Evolutionary conservation across 1,284 basidiomycete genomes (phyloP), one percentile per base, ranked within the genome.

Genomic region (Inonotus obliquus): DNA sequence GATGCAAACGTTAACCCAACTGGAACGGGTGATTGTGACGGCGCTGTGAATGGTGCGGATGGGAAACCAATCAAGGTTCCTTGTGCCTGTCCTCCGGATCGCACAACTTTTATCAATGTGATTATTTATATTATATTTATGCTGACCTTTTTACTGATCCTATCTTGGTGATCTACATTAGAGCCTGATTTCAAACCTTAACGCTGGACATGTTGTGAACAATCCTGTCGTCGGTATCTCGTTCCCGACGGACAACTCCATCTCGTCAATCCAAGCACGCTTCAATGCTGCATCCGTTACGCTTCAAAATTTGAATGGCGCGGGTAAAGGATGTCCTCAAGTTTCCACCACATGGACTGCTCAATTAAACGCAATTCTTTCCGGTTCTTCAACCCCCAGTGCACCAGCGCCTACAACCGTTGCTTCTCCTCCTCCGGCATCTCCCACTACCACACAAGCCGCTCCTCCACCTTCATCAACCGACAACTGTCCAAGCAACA

Each of bases 211-310:
- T 29, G 73, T 72, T 11, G 66, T 76, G 21, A 74, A 77, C 69
- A 77, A 77, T 69, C 72, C 77, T 13, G 39, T 61, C 11, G 72
- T 78, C 32, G 21, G 47, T 2, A 65, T 76, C 23, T 65, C 67
- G 44, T 78, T 74, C 72, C 75, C 75, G n/a, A 74, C 70, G 2
- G 72, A 74, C 59, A 69, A 68, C 66, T 73, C 70, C 17, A 67
- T 66, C 29, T 60, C 53, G 14, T 72, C 71, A 54, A 69, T 74
- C 63, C 65, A 68, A 47, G 70, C 75, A n/a, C 74, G 76, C 47
- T 71, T 77, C 67, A 65, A 67, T 37, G 71, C 75, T 17, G 72
- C 71, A 3, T 57, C 74, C 32, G 70, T 75, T 23, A 72, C 76
- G 11, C 72, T 70, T 5, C 70, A 78, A 68, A 71, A 71, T 52